Base-by-base conservation (phyloP, 202 grass and related monocot species). In the Eragrostis tef region DNA sequence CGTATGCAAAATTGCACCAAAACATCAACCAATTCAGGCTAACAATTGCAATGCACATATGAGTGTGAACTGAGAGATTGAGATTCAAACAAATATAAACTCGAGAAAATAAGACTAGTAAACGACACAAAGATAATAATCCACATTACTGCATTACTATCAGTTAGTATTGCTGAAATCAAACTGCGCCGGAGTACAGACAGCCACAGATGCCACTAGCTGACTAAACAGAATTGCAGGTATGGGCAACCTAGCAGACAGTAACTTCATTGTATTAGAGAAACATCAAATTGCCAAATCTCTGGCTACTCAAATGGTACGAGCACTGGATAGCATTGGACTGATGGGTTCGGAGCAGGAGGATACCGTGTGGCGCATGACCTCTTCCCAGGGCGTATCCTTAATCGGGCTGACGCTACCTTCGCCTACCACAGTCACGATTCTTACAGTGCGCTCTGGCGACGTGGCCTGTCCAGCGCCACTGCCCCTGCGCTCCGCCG, bases 281-380 rank as follows among this genome's bases (percentile, higher is more conserved):
- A 31, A 31, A 31, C 29, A 31, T 31, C 6, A 77, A n/a, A 65
- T 47, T 14, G 16, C 24, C 0, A 21, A 41, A 17, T 27, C n/a
- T 44, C 21, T 20, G 5, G 9, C 7, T 64, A 83, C 42, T 64
- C 34, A 11, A 64, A 34, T n/a, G 15, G 2, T 7, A 58, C 8
- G 0, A 54, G 19, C 4, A 19, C 1, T 51, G 49, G 67, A 54
- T 20, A 46, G 45, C 1, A 25, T 14, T 68, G 64, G 67, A 57
- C 5, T 81, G 62, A 27, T 8, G 26, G 20, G 43, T 62, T 86
- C 45, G 69, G 59, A 79, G 73, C 34, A 45, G 67, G 44, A 9
- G 46, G 85, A 31, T 84, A 98, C 90, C 64, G 90, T 93, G 24
- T 98, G 95, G 45, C 46, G 90, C 92, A 98, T 98, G 73, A 98